Base-by-base conservation (phyloP, 345 rosid genomes). In the Rhizophora mangle region DNA sequence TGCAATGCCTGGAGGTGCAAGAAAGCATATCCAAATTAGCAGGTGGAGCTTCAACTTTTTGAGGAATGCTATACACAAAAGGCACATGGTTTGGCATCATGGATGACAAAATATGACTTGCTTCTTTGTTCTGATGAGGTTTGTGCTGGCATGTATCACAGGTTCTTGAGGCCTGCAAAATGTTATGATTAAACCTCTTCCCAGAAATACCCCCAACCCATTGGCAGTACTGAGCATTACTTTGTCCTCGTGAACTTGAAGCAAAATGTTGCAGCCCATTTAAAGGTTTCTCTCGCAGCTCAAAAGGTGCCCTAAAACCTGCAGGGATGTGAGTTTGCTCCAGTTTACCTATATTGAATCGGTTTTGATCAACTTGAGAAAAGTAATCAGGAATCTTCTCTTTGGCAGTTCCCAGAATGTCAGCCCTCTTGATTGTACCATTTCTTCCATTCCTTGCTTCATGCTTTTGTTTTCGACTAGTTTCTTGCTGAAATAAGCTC, bases 81-180 rank as follows among this genome's bases (percentile, higher is more conserved):
- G 89, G 86, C 72, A 68, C 61, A 43, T 49, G 80, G 79, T 76
- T 89, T 70, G 90, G 77, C 39, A 81, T 64, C 77, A 73, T 32
- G 71, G 93, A 69, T 62, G 90, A 54, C 83, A 89, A 85, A 22
- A 72, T 74, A 68, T 59, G 82, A 75, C 78, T 63, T 60, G 82
- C 74, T 75, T 85, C 94, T 75, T 81, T 80, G 71, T 76, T 76
- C 62, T 80, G 85, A 46, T 63, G 84, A 21, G 85, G 80, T 64
- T 68, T 77, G 70, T 76, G 77, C 67, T 82, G 85, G 84, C 88
- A 83, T 4, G 85, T 66, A 60, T 74, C 76, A 65, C 83, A 84
- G 60, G 75, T 59, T 63, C 81, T 79, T 24, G 84, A 58, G 60
- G 69, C 55, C 75, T 73, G 80, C 56, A 73, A 56, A 64, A 74